A percentile compares a stretch with the other conserved stretches of the same genome.
These are phyloP conservation scores for Zizania palustris DNA, from an alignment of 202 grass and related monocot species.

Conservation along the genomic window DNA sequence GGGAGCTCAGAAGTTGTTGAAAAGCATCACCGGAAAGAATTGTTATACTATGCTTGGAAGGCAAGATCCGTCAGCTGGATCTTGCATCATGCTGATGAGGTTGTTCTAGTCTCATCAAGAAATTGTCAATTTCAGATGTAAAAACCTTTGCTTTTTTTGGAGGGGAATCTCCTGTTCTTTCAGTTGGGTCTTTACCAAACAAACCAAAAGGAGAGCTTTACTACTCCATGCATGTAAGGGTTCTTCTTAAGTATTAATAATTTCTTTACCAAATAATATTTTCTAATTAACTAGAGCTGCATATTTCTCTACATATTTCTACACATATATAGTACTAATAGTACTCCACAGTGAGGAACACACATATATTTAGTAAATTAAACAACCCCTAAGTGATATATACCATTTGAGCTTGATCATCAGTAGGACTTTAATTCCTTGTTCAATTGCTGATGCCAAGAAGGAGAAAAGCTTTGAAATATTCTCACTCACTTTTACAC, in stretches of 20 bases:
- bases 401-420: neutral
- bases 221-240: neutral
- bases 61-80: neutral
- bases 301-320: no score
- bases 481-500: neutral
- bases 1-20: slow-evolving; percentile 31
- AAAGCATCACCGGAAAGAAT: slow-evolving; percentile 39
- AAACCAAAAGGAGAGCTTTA: neutral
- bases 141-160: neutral
- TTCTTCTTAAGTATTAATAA: neutral
- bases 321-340: no score
- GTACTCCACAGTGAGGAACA: no score
- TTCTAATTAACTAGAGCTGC: no score
- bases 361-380: no score
- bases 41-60: slow-evolving; percentile 27
- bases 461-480: neutral
- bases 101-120: neutral
- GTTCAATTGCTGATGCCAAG: neutral
- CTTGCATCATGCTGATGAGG: slow-evolving; percentile 29
- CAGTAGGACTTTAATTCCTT: neutral
- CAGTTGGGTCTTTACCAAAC: neutral
- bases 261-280: neutral
- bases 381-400: no score
- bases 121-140: neutral
- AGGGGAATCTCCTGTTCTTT: neutral